phyloP scores from a whole-genome alignment of 306 rosid species.

The Rosa chinensis region DNA sequence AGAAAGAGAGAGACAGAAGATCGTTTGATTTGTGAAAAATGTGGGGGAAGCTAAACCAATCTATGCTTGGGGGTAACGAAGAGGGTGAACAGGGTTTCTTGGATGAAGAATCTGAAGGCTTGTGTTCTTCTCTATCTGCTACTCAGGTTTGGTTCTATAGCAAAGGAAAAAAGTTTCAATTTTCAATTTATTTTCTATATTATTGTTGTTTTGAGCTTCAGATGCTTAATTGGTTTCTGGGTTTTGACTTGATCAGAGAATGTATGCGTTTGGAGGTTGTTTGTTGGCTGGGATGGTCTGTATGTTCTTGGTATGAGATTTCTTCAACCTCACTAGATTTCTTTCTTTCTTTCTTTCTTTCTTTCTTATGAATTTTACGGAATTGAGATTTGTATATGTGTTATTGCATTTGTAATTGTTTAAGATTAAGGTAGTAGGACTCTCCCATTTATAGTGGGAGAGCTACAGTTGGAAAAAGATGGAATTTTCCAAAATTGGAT shows the following conservation, averaged over 20 bases:
- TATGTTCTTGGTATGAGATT: constrained; percentile 76
- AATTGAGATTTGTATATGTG: background rate
- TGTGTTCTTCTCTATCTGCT: constrained; percentile 63
- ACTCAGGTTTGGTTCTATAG: constrained; percentile 62
- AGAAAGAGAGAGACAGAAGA: background rate
- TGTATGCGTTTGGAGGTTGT: constrained; percentile 78
- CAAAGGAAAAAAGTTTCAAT: background rate
- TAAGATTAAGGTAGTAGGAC: background rate
- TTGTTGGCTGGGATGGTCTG: constrained; percentile 64
- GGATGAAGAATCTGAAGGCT: constrained; percentile 62
- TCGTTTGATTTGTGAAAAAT: constrained; percentile 35
- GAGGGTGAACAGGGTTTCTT: constrained; percentile 53
- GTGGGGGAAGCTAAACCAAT: constrained; percentile 56
- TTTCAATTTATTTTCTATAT: constrained; percentile 5
- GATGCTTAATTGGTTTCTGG: constrained; percentile 26
- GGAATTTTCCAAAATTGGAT: background rate
- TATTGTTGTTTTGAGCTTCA: constrained; percentile 18
- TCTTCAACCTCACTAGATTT: background rate
- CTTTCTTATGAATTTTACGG: background rate
- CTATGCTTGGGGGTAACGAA: constrained; percentile 39
- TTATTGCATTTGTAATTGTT: background rate
- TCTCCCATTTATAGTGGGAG: background rate
- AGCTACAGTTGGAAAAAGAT: background rate
- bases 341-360: too few relatives aligned
- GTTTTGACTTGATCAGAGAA: constrained; percentile 60